phyloP scores from a whole-genome alignment of 306 rosid species.

The Erythrophleum fordii region DNA sequence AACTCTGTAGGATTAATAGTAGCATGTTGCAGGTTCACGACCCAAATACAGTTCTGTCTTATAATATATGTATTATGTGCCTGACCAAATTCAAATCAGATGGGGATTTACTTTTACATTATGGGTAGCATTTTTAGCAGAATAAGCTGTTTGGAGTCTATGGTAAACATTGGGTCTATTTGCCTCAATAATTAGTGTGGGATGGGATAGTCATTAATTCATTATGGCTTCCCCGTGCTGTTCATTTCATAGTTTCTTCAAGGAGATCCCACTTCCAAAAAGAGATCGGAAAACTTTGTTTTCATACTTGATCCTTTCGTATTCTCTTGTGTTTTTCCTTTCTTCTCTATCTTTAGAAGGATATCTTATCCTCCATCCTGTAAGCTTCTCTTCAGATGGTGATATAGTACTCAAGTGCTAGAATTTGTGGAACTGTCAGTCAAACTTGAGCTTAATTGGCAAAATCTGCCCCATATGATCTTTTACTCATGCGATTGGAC shows the following conservation, averaged over 20 bases:
- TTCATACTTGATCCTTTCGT: too few species aligned
- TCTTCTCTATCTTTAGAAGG: too few species aligned
- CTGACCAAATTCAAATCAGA: not conserved
- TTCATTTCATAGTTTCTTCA: not conserved
- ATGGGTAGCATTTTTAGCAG: not conserved
- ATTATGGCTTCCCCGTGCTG: not conserved
- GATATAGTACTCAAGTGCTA: not conserved
- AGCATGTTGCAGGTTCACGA: not conserved
- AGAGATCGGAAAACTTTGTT: not conserved
- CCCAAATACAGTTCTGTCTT: not conserved
- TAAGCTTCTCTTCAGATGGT: not conserved
- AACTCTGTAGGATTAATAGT: not conserved
- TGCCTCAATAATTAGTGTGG: not conserved
- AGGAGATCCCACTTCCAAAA: not conserved
- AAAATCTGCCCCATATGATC: not conserved
- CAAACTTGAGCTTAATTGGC: slow-evolving; percentile 19
- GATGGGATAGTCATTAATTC: not conserved
- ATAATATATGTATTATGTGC: not conserved
- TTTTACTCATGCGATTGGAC: slow-evolving; percentile 10
- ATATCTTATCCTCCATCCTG: too few species aligned
- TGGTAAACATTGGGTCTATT: not conserved
- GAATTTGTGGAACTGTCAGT: not conserved
- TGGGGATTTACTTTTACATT: not conserved
- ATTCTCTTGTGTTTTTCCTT: too few species aligned
- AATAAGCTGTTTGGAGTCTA: not conserved